These are phyloP conservation scores for Curvularia sp. DNA, from an alignment of 2,329 filamentous ascomycete genomes.

Conservation along the genomic window DNA sequence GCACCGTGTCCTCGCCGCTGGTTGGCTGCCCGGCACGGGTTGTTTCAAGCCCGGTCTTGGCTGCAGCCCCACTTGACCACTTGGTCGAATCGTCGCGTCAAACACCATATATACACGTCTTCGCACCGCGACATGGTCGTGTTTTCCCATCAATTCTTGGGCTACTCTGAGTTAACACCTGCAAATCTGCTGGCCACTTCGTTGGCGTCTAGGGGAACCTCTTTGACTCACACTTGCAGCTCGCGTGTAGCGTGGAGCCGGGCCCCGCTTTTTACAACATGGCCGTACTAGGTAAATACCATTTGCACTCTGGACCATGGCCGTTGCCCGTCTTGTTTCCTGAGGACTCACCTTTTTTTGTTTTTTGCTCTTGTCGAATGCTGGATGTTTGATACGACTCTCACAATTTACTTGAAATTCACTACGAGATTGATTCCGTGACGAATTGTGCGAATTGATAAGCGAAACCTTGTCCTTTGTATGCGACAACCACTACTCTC, in stretches of 20 bases:
- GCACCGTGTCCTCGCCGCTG: constrained; percentile 20
- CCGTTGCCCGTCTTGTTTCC: constrained; percentile 24
- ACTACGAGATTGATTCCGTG: constrained; percentile 21
- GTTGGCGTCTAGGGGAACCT: constrained; percentile 22
- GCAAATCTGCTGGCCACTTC: constrained; percentile 22
- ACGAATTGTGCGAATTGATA: constrained; percentile 1
- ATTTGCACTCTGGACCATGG: constrained; percentile 36
- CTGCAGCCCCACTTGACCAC: constrained; percentile 33
- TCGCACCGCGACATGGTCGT: constrained; percentile 53
- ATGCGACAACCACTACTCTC: constrained; percentile 26
- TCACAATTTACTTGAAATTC: constrained; percentile 26
- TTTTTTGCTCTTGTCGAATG: constrained; percentile 26
- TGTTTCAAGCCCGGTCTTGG: constrained; percentile 46
- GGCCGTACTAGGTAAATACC: constrained; percentile 46
- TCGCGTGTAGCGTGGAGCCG: constrained; percentile 33
- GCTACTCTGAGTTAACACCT: constrained; percentile 38
- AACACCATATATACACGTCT: constrained; percentile 49
- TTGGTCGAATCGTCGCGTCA: constrained; percentile 50
- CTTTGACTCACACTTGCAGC: constrained; percentile 55
- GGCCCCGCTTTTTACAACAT: constrained; percentile 29
- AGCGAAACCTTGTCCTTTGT: not conserved
- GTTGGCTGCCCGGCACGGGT: constrained; percentile 37
- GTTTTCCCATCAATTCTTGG: constrained; percentile 48
- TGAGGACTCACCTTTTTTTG: constrained; percentile 26
- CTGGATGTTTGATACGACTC: constrained; percentile 31